phyloP scores from a whole-genome alignment of 352 stramenopile genomes.

The Phytophthora sp. region DNA sequence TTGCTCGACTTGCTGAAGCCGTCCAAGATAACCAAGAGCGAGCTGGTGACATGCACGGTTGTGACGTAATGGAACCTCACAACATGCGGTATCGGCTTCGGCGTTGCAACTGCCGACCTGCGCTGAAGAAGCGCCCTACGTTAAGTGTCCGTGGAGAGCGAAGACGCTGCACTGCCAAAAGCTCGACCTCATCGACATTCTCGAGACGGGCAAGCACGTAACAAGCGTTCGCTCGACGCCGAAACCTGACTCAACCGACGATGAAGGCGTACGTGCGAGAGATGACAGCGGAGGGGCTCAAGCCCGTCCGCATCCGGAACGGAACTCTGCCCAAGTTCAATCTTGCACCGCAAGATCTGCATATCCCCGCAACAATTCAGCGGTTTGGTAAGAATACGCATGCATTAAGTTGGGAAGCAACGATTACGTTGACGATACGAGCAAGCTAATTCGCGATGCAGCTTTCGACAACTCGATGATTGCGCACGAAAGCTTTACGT shows the following conservation, averaged over 20 bases:
- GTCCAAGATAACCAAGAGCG: slow-evolving; percentile 10
- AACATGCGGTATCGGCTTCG: slow-evolving; percentile 8
- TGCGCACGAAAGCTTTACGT: too few relatives aligned
- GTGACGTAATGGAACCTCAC: neutral
- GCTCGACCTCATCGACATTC: neutral
- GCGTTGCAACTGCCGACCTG: neutral
- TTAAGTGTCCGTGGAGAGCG: neutral
- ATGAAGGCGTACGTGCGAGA: slow-evolving; percentile 1
- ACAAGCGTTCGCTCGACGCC: neutral
- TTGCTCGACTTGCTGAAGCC: neutral
- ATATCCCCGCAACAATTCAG: neutral
- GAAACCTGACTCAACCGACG: neutral
- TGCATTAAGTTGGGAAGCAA: slow-evolving; percentile 1
- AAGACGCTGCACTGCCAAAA: slow-evolving; percentile 2
- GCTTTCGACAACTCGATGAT: too few relatives aligned
- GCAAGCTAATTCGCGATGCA: too few relatives aligned
- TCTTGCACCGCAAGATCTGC: neutral
- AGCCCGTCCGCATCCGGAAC: neutral
- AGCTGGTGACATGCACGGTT: slow-evolving; percentile 5
- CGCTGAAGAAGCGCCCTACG: neutral
- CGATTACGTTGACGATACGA: slow-evolving; percentile 4
- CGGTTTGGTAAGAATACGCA: slow-evolving; percentile 8
- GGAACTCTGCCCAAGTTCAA: neutral
- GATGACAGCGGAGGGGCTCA: slow-evolving; percentile 2
- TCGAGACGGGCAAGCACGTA: slow-evolving; percentile 1